Evolutionary conservation across 2,329 filamentous ascomycete species (phyloP).

Genomic region (Helotiales sp.): DNA sequence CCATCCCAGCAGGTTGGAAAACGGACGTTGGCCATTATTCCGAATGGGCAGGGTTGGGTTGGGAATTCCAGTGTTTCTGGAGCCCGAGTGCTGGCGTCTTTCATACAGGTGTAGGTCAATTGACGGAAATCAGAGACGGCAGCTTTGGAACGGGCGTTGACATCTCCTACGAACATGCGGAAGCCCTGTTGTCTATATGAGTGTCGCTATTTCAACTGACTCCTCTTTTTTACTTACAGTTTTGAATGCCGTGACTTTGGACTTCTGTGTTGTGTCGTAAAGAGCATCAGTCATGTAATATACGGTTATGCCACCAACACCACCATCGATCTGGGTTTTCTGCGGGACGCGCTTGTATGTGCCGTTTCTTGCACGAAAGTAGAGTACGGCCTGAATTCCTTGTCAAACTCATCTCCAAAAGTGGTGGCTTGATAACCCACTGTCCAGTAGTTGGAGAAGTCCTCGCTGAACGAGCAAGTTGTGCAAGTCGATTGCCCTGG

Average conservation of each 20-base stretch:
- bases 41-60: slow-evolving; percentile 28
- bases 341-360: slow-evolving; percentile 34
- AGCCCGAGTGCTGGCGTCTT: slow-evolving; percentile 39
- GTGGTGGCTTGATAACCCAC: too few species aligned
- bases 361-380: slow-evolving; percentile 33
- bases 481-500: slow-evolving; percentile 34
- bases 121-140: slow-evolving; percentile 41
- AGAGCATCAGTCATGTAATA: slow-evolving; percentile 38
- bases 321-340: slow-evolving; percentile 26
- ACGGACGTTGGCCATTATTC: slow-evolving; percentile 36
- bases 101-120: slow-evolving; percentile 45
- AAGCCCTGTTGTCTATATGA: slow-evolving; percentile 35
- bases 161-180: slow-evolving; percentile 46
- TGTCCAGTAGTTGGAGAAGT: slow-evolving; percentile 38
- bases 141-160: slow-evolving; percentile 37
- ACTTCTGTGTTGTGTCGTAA: slow-evolving; percentile 28
- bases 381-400: slow-evolving; percentile 34
- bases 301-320: slow-evolving; percentile 39
- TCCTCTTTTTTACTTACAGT: slow-evolving; percentile 21
- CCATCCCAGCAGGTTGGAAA: slow-evolving; percentile 55
- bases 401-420: too few species aligned
- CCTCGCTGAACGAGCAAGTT: slow-evolving; percentile 37
- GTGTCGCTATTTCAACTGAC: neutral
- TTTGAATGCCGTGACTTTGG: slow-evolving; percentile 44
- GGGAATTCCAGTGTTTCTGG: slow-evolving; percentile 43